These are phyloP conservation scores for Xenosphaeropsis pyriputrescens DNA, from an alignment of 2,329 filamentous ascomycete genomes.

Conservation along the genomic window DNA sequence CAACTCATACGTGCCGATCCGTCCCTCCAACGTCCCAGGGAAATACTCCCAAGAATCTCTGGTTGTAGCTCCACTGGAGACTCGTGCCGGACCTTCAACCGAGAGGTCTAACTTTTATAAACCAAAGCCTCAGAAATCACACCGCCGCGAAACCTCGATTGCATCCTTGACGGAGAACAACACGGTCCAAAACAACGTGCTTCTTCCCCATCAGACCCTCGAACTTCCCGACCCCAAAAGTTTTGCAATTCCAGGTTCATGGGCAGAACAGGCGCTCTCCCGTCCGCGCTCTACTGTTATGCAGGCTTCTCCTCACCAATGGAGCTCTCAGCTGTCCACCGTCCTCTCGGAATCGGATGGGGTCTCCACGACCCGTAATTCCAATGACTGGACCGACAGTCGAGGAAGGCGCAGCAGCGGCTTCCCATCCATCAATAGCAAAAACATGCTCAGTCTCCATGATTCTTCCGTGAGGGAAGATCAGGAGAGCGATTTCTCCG, in stretches of 20 bases:
- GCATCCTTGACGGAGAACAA: too few species aligned
- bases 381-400: slow-evolving; percentile 21
- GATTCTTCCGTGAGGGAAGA: too few species aligned
- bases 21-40: neutral
- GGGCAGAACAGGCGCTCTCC: slow-evolving; percentile 15
- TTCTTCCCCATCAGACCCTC: too few species aligned
- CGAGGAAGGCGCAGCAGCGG: slow-evolving; percentile 32
- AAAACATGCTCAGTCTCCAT: slow-evolving; percentile 40
- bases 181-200: too few species aligned
- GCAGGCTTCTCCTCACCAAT: slow-evolving; percentile 37
- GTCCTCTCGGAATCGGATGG: slow-evolving; percentile 45
- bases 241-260: slow-evolving; percentile 15
- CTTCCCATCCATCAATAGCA: slow-evolving; percentile 29
- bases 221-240: slow-evolving; percentile 3
- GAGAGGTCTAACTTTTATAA: slow-evolving; percentile 34
- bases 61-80: slow-evolving; percentile 37
- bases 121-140: slow-evolving; percentile 34
- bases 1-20: slow-evolving; percentile 13
- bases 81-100: slow-evolving; percentile 28
- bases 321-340: slow-evolving; percentile 49
- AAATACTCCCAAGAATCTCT: slow-evolving; percentile 48
- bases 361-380: slow-evolving; percentile 31
- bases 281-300: slow-evolving; percentile 22
- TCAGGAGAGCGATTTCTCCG: too few species aligned
- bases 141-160: slow-evolving; percentile 17